Base-by-base conservation (phyloP, 352 stramenopile genomes). In the Phytophthora melonis region DNA sequence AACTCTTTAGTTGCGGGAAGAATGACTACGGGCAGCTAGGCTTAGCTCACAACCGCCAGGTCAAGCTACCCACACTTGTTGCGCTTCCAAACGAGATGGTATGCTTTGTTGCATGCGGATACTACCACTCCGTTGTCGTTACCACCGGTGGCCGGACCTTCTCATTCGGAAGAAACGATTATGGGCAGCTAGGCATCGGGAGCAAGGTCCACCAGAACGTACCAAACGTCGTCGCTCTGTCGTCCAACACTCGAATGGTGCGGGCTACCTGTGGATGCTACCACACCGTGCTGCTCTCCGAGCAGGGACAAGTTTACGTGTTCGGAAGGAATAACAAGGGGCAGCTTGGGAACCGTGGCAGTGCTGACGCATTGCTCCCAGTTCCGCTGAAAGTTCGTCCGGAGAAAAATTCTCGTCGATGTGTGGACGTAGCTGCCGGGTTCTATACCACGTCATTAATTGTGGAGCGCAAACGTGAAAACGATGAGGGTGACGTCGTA, bases 271-370 rank as follows among this genome's bases (percentile, higher is more conserved):
- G 89, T 68, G 91, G 90, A 1, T 97, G 91, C 50, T 97, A 97
- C 57, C 91, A 97, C 69, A 94, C 89, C 0, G 87, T 97, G 5
- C 61, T 95, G 13, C 71, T 97, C 1, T 96, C 90, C 1, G 89
- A 97, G 50, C 84, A 94, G 79, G 90, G 91, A 11, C 75, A 93
- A 57, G 88, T 97, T 7, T 96, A 87, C 50, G 89, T 94, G 1
- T 97, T 97, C 53, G 90, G 91, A 25, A 68, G 91, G 32, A 97
- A 97, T 71, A 97, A 97, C 75, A 96, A 97, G 70, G 91, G 91
- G 0, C 91, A 97, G 63, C 81, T 97, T 23, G 91, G 91, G 2
- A 97, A 96, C 74, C 81, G 91, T 18, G 88, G 89, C 16, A 96
- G 87, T 55, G 87, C 90, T 0, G 91, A 97, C 62, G 89, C 90